These are phyloP conservation scores for Strobilomyces dryophilus DNA, from an alignment of 768 basidiomycete genomes.

Conservation along the genomic window DNA sequence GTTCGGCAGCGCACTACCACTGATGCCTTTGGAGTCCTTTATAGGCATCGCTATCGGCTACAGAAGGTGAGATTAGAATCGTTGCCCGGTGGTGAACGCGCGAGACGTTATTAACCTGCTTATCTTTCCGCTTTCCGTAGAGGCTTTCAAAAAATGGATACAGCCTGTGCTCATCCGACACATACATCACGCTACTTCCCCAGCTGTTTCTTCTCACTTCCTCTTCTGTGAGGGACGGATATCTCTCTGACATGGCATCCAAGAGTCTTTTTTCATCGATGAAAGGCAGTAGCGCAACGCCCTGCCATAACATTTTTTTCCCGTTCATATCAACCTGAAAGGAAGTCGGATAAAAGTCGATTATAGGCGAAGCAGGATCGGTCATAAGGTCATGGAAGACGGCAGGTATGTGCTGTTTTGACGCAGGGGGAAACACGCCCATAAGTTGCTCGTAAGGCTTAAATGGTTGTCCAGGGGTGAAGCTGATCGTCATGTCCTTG, in stretches of 20 bases:
- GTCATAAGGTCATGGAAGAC: conserved; percentile 88
- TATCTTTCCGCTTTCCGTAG: conserved; percentile 83
- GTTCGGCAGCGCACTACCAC: conserved; percentile 76
- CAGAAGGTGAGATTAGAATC: conserved; percentile 14
- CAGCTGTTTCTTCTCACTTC: conserved; percentile 81
- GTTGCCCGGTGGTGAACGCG: not conserved
- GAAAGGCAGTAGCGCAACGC: conserved; percentile 93
- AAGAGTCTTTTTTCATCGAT: conserved; percentile 84
- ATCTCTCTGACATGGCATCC: conserved; percentile 71
- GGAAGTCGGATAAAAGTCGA: conserved; percentile 89
- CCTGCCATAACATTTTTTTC: conserved; percentile 99
- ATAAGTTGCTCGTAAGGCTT: conserved; percentile 97
- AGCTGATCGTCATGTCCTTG: conserved; percentile 72
- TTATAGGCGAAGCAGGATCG: conserved; percentile 82
- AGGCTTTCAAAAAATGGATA: conserved; percentile 86
- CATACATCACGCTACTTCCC: conserved; percentile 81
- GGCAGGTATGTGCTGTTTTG: conserved; percentile 83
- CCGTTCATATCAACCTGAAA: conserved; percentile 99
- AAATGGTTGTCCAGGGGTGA: conserved; percentile 82
- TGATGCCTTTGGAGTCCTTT: conserved; percentile 70
- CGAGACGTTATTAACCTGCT: conserved; percentile 50
- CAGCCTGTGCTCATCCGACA: conserved; percentile 77
- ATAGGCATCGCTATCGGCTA: conserved; percentile 76
- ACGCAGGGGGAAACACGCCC: conserved; percentile 92
- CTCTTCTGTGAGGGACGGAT: conserved; percentile 66